Evolutionary conservation across 148 eudicot genomes (phyloP).

Genomic region (Fagopyrum esculentum): DNA sequence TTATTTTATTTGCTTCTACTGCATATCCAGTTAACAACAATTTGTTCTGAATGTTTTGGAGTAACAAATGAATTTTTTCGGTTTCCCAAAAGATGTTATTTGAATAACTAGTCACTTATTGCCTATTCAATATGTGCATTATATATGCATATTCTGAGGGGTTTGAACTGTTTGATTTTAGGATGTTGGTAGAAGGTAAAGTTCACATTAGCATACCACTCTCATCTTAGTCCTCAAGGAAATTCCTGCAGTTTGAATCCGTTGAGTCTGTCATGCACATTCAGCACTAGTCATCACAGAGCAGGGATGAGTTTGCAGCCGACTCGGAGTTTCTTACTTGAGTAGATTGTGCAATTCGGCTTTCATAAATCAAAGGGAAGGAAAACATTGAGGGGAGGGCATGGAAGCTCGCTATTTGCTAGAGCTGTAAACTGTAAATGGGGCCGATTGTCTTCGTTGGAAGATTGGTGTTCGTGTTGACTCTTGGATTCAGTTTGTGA

Average conservation of each 20-base stretch:
- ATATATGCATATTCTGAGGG: not conserved
- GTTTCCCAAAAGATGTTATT: too few species aligned
- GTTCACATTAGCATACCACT: too few species aligned
- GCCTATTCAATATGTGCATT: too few species aligned
- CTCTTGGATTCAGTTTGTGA: not conserved
- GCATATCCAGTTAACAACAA: not conserved
- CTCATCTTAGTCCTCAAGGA: not conserved
- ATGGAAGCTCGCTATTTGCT: not conserved
- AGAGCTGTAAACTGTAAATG: conserved; percentile 6
- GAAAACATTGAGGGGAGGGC: not conserved
- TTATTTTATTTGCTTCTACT: not conserved
- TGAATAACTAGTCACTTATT: too few species aligned
- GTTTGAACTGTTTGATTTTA: not conserved
- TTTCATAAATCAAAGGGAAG: conserved; percentile 4
- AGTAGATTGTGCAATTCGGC: not conserved
- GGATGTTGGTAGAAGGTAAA: not conserved
- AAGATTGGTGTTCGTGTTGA: not conserved
- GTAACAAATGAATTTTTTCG: not conserved
- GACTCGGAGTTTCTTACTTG: conserved; percentile 1
- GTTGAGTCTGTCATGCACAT: not conserved
- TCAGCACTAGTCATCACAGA: not conserved
- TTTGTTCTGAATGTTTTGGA: not conserved
- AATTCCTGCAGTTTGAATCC: too few species aligned
- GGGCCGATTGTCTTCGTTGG: not conserved
- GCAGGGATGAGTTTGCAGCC: not conserved